Evolutionary conservation across 768 basidiomycete genomes (phyloP), one percentile per base, ranked within the genome.

Genomic region (Amylocystis lapponica): DNA sequence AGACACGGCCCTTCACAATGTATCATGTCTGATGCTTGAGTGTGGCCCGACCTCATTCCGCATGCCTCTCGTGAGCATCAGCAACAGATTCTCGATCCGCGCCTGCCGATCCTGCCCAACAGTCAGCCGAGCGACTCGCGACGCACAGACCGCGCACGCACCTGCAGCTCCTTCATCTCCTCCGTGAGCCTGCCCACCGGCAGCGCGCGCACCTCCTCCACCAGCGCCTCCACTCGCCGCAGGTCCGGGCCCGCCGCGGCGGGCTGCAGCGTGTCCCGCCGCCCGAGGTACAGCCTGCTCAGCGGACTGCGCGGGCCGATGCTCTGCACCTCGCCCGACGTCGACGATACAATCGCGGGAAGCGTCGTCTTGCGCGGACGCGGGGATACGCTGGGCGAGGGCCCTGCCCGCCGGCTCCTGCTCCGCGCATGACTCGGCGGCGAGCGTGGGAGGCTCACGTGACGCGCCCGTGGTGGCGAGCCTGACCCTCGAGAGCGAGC

Each of bases 101-200:
- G 79, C 78, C 65, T 89, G 86, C 35, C 83, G 81, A 44, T 86
- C 63, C 59, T 61, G 44, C 25, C n/a, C 30, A 19, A 20, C 14
- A 37, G 17, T 20, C 19, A 12, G 35, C 33, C 14, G 33, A 9
- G 19, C 16, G 8, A 19, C 33, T 9, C 14, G 7, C 16, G 6
- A 21, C 10, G 4, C 5, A 16, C 3, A 23, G 45, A 27, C 22
- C 4, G 13, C 39, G 11, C 16, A 61, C 70, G 36, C 34, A 84
- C 85, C 73, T 86, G 84, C 22, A 90, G 61, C 57, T 90, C 88
- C 58, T 80, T 86, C 76, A 92, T 83, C 60, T 91, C 86, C 2
- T 83, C 82, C 61, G 77, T 83, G 27, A 92, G 64, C 48, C 64
- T 72, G 27, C 75, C 70, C 16, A 87, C 75, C 6, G 87, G 86